Evolutionary conservation across 768 basidiomycete species (phyloP).

Genomic region (Sutorius australiensis): DNA sequence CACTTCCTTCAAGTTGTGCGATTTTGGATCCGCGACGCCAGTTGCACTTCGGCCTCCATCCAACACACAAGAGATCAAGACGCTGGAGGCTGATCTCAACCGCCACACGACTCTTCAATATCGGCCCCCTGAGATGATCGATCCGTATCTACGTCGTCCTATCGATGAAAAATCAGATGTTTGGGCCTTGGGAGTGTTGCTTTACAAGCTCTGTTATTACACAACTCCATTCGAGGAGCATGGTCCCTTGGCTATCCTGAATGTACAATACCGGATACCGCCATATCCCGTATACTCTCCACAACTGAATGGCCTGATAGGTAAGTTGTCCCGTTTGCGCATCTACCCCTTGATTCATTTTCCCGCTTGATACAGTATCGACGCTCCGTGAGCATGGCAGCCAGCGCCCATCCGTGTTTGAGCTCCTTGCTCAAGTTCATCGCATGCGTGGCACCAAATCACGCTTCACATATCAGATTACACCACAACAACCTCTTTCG

Average conservation of each 20-base stretch:
- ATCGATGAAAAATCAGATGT: conserved; percentile 95
- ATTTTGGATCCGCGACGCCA: conserved; percentile 90
- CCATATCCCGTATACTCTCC: conserved; percentile 84
- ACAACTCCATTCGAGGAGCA: conserved; percentile 99
- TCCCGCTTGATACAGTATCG: conserved; percentile 49
- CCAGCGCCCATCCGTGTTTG: conserved; percentile 84
- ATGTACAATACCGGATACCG: conserved; percentile 91
- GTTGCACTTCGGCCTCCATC: conserved; percentile 68
- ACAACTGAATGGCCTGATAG: conserved; percentile 78
- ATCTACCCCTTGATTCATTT: conserved; percentile 9
- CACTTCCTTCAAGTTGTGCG: conserved; percentile 91
- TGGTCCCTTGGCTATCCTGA: conserved; percentile 92
- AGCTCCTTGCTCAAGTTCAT: conserved; percentile 80
- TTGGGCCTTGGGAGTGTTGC: conserved; percentile 94
- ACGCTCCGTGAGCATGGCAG: conserved; percentile 92
- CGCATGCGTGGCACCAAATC: conserved; percentile 84
- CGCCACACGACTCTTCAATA: conserved; percentile 96
- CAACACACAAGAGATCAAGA: conserved; percentile 78
- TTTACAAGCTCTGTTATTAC: conserved; percentile 99
- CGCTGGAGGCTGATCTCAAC: conserved; percentile 87
- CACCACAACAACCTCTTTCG: conserved; percentile 43
- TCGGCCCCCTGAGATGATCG: conserved; percentile 98
- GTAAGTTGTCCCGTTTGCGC: conserved; percentile 40
- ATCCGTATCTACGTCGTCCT: conserved; percentile 76
- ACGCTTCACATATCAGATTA: conserved; percentile 63